Base-by-base conservation (phyloP, 768 basidiomycete species). In the Clavulina sp. region DNA sequence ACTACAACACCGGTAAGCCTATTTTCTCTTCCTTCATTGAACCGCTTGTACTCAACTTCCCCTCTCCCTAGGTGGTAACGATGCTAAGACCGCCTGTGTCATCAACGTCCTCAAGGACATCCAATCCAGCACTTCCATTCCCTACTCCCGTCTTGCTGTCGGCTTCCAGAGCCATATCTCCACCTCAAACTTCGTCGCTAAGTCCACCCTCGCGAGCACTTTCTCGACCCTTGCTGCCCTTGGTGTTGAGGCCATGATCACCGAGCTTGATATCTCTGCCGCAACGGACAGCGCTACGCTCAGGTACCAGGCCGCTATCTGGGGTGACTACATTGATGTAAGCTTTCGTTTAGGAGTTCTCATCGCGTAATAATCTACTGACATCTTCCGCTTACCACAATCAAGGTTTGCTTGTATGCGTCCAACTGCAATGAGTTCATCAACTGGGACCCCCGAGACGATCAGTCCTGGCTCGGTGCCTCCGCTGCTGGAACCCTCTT, bases 401-500 rank as follows among this genome's bases (percentile, higher is more conserved):
- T n/a, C n/a, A n/a, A 55, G 16, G 54, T 40, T 5, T 55, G 54
- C 44, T 32, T 55, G 41, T 55, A 55, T 50, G 40, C 54, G 16
- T 29, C 31, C 4, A 55, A 55, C 51, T 55, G 54, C 54, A 24
- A 48, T 31, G 54, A 55, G 41, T 55, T 52, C 46, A 52, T 55
- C 41, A 31, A 48, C 34, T 55, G 54, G 54, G 51, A 52, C 34
- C 40, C 30, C 16, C 43, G 54, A 6, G 54, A 55, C 46, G 54
- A 55, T 24, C 33, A 44, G 28, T 52, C 51, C 2, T 55, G 54
- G 54, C 19, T 55, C 24, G 24, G 40, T 3, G 51, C 33, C 36
- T 44, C 50, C 28, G 33, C 50, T 1, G 28, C 21, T 31, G 49
- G 28, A 1, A 5, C 31, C 16, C 44, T 52, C 4, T 51, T 55